phyloP scores from a whole-genome alignment of 2,329 filamentous ascomycete species.

The Bipolaris gigantea region DNA sequence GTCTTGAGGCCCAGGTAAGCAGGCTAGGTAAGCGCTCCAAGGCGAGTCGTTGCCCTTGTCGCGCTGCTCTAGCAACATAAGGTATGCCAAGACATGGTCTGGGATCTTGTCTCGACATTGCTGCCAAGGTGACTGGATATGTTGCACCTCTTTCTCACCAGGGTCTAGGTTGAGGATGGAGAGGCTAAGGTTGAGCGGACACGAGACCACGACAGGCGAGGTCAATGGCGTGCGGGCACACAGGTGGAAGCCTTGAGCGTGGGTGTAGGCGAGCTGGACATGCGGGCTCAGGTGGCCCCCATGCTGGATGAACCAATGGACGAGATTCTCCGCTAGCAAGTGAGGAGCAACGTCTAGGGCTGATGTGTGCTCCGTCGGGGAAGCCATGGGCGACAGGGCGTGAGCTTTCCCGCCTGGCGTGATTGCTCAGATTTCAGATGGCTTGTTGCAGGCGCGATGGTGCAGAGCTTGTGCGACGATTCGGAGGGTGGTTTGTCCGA shows the following conservation, averaged over 20 bases:
- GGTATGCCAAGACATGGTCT: constrained; percentile 39
- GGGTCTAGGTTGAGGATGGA: constrained; percentile 42
- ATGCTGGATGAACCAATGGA: constrained; percentile 37
- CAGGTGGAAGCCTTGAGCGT: constrained; percentile 37
- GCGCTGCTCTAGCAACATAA: constrained; percentile 43
- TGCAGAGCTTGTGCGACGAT: background rate
- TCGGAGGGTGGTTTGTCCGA: constrained; percentile 16
- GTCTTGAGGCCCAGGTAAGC: constrained; percentile 34
- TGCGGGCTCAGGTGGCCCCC: constrained; percentile 37
- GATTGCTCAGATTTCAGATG: background rate
- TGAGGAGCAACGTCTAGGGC: constrained; percentile 11
- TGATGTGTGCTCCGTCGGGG: constrained; percentile 5
- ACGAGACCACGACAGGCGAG: constrained; percentile 31
- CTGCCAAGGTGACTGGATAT: constrained; percentile 29
- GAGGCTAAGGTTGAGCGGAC: constrained; percentile 40
- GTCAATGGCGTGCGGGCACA: constrained; percentile 25
- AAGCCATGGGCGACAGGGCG: background rate
- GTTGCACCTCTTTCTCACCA: constrained; percentile 27
- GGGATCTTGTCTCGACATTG: constrained; percentile 33
- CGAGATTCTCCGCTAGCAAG: constrained; percentile 23
- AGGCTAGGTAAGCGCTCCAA: constrained; percentile 44
- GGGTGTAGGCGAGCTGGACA: constrained; percentile 32
- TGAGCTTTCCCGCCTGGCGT: background rate
- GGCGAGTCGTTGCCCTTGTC: constrained; percentile 28
- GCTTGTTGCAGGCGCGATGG: background rate